A percentile compares a stretch with the other conserved stretches of the same genome.
Conservation (phyloP, 1,284 basidiomycete species). For the Rhodotorula mucilaginosa region DNA sequence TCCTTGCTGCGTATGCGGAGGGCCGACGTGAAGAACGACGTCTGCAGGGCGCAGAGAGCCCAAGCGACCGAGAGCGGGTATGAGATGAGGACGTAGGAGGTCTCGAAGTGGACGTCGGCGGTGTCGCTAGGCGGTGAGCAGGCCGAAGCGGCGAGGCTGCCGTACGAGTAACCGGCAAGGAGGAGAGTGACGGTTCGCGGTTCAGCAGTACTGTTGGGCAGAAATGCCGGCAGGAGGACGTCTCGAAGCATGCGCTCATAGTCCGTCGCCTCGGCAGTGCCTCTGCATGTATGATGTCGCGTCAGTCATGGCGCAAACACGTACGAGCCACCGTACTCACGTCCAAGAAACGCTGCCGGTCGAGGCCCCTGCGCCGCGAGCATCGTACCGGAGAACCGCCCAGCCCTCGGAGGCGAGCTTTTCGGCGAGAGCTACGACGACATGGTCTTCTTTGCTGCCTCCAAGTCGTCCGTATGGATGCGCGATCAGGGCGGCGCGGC, state of each 20-base stretch:
- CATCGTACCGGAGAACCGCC: slow-evolving; percentile 67
- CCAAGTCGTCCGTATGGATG: slow-evolving; percentile 41
- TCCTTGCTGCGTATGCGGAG: slow-evolving; percentile 55
- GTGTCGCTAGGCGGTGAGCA: slow-evolving; percentile 50
- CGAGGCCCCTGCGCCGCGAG: slow-evolving; percentile 68
- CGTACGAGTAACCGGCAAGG: slow-evolving; percentile 60
- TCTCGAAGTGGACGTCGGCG: slow-evolving; percentile 49
- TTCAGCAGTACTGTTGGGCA: slow-evolving; percentile 49
- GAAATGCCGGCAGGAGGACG: slow-evolving; percentile 53
- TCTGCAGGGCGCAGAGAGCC: slow-evolving; percentile 63
- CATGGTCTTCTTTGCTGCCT: slow-evolving; percentile 31
- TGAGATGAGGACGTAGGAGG: slow-evolving; percentile 67
- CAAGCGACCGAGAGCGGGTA: slow-evolving; percentile 69
- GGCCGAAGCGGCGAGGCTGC: slow-evolving; percentile 66
- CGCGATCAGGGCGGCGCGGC: slow-evolving; percentile 36
- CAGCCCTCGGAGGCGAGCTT: slow-evolving; percentile 50
- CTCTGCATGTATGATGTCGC: slow-evolving; percentile 50
- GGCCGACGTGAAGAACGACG: slow-evolving; percentile 56
- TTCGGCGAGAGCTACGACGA: slow-evolving; percentile 20
- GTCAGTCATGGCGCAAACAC: too few species aligned
- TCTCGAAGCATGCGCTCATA: slow-evolving; percentile 62
- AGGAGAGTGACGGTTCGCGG: slow-evolving; percentile 11
- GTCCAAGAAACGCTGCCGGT: slow-evolving; percentile 64
- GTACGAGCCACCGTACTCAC: slow-evolving; percentile 15
- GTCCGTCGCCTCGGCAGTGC: slow-evolving; percentile 64